These are phyloP conservation scores for Taphrina flavorubra DNA, from an alignment of 1,139 yeast species.

Conservation along the genomic window DNA sequence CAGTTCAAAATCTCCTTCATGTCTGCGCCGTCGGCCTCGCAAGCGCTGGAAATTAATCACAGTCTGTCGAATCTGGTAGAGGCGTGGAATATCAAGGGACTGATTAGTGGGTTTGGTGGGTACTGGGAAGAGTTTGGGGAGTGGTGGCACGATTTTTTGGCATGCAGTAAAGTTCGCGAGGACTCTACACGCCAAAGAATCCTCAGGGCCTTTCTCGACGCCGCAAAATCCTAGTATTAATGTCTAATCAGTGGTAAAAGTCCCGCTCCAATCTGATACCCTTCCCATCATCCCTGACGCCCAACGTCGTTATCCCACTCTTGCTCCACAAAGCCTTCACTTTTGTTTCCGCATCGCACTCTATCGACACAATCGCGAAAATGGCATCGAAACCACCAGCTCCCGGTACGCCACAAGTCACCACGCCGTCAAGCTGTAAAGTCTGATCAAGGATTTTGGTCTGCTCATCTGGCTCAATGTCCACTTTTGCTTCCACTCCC, in stretches of 20 bases:
- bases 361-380: slow-evolving; percentile 66
- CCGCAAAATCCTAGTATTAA: slow-evolving; percentile 6
- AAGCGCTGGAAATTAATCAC: slow-evolving; percentile 5
- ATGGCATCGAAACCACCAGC: slow-evolving; percentile 98
- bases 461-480: slow-evolving; percentile 84
- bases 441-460: slow-evolving; percentile 73
- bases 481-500: slow-evolving; percentile 73
- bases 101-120: slow-evolving; percentile 17
- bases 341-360: slow-evolving; percentile 48
- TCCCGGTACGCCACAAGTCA: slow-evolving; percentile 97
- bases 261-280: slow-evolving; percentile 29
- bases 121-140: slow-evolving; percentile 21
- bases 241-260: slow-evolving; percentile 1
- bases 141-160: slow-evolving; percentile 15
- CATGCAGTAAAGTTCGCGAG: slow-evolving; percentile 15
- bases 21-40: not conserved
- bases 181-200: slow-evolving; percentile 7
- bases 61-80: slow-evolving; percentile 4
- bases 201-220: slow-evolving; percentile 9
- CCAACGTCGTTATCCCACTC: slow-evolving; percentile 20
- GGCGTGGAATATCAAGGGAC: slow-evolving; percentile 22
- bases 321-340: slow-evolving; percentile 28
- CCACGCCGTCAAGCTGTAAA: slow-evolving; percentile 65
- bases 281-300: slow-evolving; percentile 25
- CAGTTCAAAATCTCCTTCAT: slow-evolving; percentile 2